phyloP scores from a whole-genome alignment of 768 basidiomycete genomes.

The Amanita muscaria region DNA sequence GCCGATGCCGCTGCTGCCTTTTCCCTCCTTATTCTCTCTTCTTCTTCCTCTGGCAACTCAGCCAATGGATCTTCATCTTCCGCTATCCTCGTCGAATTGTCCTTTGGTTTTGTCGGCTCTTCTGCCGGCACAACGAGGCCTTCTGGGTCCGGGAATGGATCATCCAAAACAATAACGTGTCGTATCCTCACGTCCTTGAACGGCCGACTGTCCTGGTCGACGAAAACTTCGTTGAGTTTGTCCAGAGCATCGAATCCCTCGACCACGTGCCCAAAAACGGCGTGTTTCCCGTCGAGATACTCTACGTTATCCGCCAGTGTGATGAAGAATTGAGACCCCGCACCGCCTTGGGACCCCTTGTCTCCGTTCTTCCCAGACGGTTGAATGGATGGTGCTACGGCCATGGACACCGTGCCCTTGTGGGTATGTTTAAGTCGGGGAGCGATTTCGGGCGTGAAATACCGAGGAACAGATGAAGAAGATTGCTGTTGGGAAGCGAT shows the following conservation, averaged over 20 bases:
- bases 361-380: not conserved
- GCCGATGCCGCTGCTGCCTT: constrained; percentile 90
- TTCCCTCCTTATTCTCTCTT: constrained; percentile 71
- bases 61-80: constrained; percentile 91
- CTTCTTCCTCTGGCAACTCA: constrained; percentile 78
- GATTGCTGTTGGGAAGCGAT: constrained; percentile 36
- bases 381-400: constrained; percentile 79
- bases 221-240: constrained; percentile 86
- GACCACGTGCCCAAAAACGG: constrained; percentile 92
- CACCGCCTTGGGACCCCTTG: constrained; percentile 36
- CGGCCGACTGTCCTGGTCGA: constrained; percentile 82
- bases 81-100: constrained; percentile 81
- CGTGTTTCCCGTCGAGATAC: constrained; percentile 89
- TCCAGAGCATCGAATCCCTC: constrained; percentile 90
- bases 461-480: constrained; percentile 42
- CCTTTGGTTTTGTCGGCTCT: constrained; percentile 75
- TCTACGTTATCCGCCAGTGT: constrained; percentile 87
- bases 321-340: constrained; percentile 95
- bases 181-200: constrained; percentile 91
- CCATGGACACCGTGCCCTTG: constrained; percentile 95
- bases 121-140: constrained; percentile 64
- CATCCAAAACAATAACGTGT: constrained; percentile 95
- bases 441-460: constrained; percentile 79
- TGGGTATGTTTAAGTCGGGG: constrained; percentile 76
- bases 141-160: constrained; percentile 87